Percentiles rank a stretch among this genome's conserved stretches.
Evolutionary conservation across 352 stramenopile species (phyloP).

Genomic region (Thalassiosira hispida): DNA sequence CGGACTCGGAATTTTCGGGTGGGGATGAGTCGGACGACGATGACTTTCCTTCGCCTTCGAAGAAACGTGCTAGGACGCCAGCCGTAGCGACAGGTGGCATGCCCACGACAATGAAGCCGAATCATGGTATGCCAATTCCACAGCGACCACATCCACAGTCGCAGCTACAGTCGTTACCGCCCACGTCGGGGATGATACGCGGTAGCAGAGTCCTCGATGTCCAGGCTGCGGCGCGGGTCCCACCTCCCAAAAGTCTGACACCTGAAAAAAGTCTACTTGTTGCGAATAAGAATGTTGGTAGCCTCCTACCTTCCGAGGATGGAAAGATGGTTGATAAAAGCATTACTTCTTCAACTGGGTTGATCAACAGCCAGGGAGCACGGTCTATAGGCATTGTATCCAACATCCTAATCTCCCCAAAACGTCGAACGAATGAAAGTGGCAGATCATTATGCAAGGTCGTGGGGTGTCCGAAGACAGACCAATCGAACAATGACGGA

Average conservation of each 20-base stretch:
- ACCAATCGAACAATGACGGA: background rate
- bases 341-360: too few relatives aligned
- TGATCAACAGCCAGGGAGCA: too few relatives aligned
- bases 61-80: slow-evolving; percentile 16
- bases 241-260: background rate
- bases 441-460: background rate
- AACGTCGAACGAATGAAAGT: background rate
- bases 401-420: background rate
- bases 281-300: too few relatives aligned
- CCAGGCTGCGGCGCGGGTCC: background rate
- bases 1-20: slow-evolving; percentile 7
- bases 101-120: background rate
- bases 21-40: slow-evolving; percentile 41
- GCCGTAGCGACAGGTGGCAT: background rate
- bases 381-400: too few relatives aligned
- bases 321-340: too few relatives aligned
- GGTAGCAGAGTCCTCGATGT: background rate
- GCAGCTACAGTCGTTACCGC: background rate
- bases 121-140: too few relatives aligned
- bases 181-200: background rate
- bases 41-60: slow-evolving; percentile 38
- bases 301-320: too few relatives aligned
- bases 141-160: too few relatives aligned
- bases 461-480: background rate
- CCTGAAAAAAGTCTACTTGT: too few relatives aligned